These are phyloP conservation scores for Fusarium nelsonii DNA, from an alignment of 2,329 filamentous ascomycete genomes.

Conservation along the genomic window DNA sequence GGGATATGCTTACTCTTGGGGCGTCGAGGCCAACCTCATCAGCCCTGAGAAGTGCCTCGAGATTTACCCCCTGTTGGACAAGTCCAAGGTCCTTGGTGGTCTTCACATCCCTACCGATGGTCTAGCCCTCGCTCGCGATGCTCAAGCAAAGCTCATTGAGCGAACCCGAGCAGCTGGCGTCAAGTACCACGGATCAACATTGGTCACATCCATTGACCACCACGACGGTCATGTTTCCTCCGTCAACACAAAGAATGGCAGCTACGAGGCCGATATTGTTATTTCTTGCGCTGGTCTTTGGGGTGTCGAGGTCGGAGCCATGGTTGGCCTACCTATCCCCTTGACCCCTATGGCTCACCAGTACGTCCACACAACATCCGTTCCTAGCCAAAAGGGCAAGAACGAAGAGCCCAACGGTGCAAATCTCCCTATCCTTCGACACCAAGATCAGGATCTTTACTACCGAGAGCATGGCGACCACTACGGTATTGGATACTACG, in stretches of 20 bases:
- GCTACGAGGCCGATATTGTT: slow-evolving; percentile 69
- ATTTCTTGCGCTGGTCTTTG: slow-evolving; percentile 75
- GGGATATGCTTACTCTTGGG: slow-evolving; percentile 72
- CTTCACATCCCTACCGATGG: slow-evolving; percentile 72
- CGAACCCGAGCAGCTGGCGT: slow-evolving; percentile 70
- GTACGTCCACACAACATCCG: slow-evolving; percentile 70
- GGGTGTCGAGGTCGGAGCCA: slow-evolving; percentile 73
- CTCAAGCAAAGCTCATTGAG: slow-evolving; percentile 71
- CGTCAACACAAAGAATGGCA: slow-evolving; percentile 62
- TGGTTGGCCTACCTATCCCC: slow-evolving; percentile 69
- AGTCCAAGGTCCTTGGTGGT: slow-evolving; percentile 66
- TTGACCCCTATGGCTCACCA: slow-evolving; percentile 72
- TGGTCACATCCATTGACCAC: slow-evolving; percentile 69
- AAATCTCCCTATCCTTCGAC: slow-evolving; percentile 68
- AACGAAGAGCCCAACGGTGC: slow-evolving; percentile 60
- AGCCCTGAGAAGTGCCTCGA: slow-evolving; percentile 64
- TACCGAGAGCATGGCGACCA: slow-evolving; percentile 74
- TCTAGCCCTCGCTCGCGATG: slow-evolving; percentile 70
- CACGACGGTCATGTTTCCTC: slow-evolving; percentile 65
- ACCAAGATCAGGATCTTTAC: slow-evolving; percentile 74
- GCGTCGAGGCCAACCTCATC: slow-evolving; percentile 66
- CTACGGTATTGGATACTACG: slow-evolving; percentile 73
- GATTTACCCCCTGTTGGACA: slow-evolving; percentile 67
- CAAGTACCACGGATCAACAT: slow-evolving; percentile 66
- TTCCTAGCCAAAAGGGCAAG: slow-evolving; percentile 58